phyloP scores from a whole-genome alignment of 768 basidiomycete species.

The Phylloporus scabripes region DNA sequence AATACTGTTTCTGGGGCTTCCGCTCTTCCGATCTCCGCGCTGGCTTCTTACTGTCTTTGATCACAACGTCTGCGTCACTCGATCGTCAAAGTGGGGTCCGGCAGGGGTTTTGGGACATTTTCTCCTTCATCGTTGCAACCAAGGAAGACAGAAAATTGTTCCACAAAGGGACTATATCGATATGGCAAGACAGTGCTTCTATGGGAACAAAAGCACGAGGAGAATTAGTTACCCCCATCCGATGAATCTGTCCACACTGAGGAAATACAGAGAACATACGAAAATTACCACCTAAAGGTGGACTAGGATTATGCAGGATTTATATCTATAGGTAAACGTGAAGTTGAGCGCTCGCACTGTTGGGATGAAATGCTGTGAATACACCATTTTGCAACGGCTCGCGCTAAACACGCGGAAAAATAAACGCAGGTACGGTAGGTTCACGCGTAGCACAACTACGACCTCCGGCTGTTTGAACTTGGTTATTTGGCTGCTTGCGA shows the following conservation, averaged over 20 bases:
- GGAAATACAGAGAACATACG: background rate
- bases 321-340: slow-evolving; percentile 9
- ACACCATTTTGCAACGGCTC: slow-evolving; percentile 13
- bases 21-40: background rate
- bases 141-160: too few species aligned
- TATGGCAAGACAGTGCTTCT: background rate
- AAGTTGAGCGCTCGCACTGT: slow-evolving; percentile 2
- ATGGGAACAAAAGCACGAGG: background rate
- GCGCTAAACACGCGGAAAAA: slow-evolving; percentile 2
- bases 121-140: too few species aligned
- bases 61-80: too few species aligned
- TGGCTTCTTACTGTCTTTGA: too few species aligned
- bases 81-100: too few species aligned
- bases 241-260: background rate
- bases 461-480: slow-evolving; percentile 1
- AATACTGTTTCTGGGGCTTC: too few species aligned
- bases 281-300: background rate
- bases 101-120: too few species aligned
- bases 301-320: slow-evolving; percentile 11
- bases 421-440: slow-evolving; percentile 8
- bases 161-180: too few species aligned
- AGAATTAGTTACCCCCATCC: background rate
- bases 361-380: background rate
- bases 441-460: slow-evolving; percentile 2
- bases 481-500: slow-evolving; percentile 8